Evolutionary conservation across 495 filamentous ascomycete species (phyloP).

Genomic region (Penicillium mononematosum): DNA sequence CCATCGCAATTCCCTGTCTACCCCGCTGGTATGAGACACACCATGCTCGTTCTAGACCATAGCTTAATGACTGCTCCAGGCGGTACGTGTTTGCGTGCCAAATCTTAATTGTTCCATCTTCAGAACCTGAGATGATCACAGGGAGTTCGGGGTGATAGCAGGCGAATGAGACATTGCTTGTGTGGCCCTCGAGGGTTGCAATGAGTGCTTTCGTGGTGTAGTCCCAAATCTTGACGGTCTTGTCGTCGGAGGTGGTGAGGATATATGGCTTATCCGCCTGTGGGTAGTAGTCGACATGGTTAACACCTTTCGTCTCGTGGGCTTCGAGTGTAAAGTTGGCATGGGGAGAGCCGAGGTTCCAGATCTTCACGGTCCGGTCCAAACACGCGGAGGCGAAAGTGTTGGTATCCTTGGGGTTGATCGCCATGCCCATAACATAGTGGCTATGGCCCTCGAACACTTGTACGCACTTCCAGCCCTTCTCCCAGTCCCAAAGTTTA

Average conservation of each 20-base stretch:
- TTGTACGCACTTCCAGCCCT: slow-evolving; percentile 95
- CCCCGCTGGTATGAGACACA: slow-evolving; percentile 94
- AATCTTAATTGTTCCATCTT: slow-evolving; percentile 96
- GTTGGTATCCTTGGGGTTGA: slow-evolving; percentile 99
- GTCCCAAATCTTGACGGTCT: slow-evolving; percentile 95
- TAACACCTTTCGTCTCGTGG: slow-evolving; percentile 97
- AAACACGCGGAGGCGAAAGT: slow-evolving; percentile 96
- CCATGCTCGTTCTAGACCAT: slow-evolving; percentile 94
- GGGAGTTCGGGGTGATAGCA: slow-evolving; percentile 97
- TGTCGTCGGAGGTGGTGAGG: slow-evolving; percentile 93
- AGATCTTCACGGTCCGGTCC: slow-evolving; percentile 97
- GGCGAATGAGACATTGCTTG: slow-evolving; percentile 98
- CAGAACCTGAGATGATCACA: slow-evolving; percentile 97
- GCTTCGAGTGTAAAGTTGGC: slow-evolving; percentile 96
- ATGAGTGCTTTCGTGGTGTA: slow-evolving; percentile 98
- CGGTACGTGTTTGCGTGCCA: slow-evolving; percentile 98
- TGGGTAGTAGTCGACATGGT: slow-evolving; percentile 97
- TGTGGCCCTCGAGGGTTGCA: slow-evolving; percentile 94
- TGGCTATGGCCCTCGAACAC: slow-evolving; percentile 98
- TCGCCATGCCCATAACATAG: slow-evolving; percentile 99
- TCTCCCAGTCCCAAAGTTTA: slow-evolving; percentile 99
- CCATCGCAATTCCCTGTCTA: slow-evolving; percentile 89
- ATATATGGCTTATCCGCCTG: slow-evolving; percentile 96
- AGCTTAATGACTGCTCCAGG: slow-evolving; percentile 91
- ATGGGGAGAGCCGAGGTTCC: slow-evolving; percentile 85